Evolutionary conservation across 2,329 filamentous ascomycete genomes (phyloP), one percentile per base, ranked within the genome.

Genomic region (Periconia digitata): DNA sequence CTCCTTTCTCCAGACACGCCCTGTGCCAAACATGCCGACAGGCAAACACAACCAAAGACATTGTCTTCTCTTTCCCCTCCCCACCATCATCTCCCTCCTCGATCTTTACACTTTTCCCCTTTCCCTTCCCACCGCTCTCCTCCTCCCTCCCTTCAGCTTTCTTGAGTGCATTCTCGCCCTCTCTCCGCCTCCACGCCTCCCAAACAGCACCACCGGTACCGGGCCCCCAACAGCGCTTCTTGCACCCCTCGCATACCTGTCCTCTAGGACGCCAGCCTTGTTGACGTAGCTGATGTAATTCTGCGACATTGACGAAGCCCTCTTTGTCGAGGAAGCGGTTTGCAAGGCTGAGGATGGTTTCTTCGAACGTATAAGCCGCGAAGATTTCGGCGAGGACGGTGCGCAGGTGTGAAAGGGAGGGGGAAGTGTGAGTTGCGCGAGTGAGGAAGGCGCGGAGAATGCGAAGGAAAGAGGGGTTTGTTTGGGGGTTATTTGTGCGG

Each of bases 351-450:
- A 99, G 80, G 15, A 99, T 89, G 0, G 89, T 92, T 68, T 92
- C 89, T 70, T 99, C 94, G 67, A 97, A 96, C 0, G 91, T 87
- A 67, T 99, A 99, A 0, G 94, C 92, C 0, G 92, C 85, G 73
- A 99, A 97, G 46, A 99, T 92, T 12, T 92, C 94, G 1, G 84
- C 79, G 2, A 99, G 81, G 0, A 97, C 92, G 6, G 83, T 83
- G 38, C 94, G 87, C 3, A 99, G 80, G 66, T 97, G 91, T 1
- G 90, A 86, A 1, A 99, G 78, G 12, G 89, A 95, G 0, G 94
- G 92, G 0, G 91, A 95, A 16, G 86, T 85, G 20, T 83, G 81
- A 0, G 90, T 87, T 0, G 92, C 92, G 39, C 90, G 85, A 0
- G 87, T 85, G 23, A 99, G 83, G 69, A 99, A 99, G 6, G 89